These are phyloP conservation scores for Cucumis melo DNA, from an alignment of 306 rosid genomes.

Conservation along the genomic window DNA sequence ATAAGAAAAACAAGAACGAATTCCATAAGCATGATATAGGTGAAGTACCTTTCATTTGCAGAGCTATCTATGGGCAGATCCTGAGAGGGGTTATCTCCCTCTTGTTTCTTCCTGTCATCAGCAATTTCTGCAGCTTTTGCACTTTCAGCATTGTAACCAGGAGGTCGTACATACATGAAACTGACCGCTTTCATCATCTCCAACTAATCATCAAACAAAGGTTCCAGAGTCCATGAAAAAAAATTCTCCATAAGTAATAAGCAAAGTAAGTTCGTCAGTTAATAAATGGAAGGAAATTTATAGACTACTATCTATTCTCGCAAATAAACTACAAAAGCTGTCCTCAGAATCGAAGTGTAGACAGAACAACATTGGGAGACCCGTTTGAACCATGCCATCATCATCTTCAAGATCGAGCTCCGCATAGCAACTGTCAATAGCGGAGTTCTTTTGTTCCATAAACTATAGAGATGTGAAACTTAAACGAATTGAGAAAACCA, in stretches of 20 bases:
- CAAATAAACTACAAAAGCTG: not conserved
- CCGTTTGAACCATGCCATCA: not conserved
- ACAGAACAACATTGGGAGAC: not conserved
- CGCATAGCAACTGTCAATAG: not conserved
- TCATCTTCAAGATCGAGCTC: not conserved
- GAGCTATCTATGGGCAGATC: slow-evolving; percentile 18
- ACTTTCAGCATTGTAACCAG: slow-evolving; percentile 84
- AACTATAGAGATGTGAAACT: too few species aligned
- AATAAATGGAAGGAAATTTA: not conserved
- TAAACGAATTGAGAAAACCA: not conserved
- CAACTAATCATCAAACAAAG: slow-evolving; percentile 27
- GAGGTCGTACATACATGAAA: slow-evolving; percentile 98
- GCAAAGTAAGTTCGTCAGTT: not conserved
- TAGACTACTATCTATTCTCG: not conserved
- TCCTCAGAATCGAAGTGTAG: not conserved
- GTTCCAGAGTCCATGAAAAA: not conserved
- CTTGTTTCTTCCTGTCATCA: slow-evolving; percentile 39
- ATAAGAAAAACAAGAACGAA: not conserved
- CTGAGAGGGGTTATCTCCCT: slow-evolving; percentile 18
- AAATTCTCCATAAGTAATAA: not conserved
- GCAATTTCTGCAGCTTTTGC: slow-evolving; percentile 88
- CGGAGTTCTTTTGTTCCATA: not conserved
- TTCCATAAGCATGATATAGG: not conserved
- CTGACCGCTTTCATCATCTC: slow-evolving; percentile 94
- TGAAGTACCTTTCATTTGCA: slow-evolving; percentile 38